Evolutionary conservation across 352 stramenopile genomes (phyloP), one percentile per base, ranked within the genome.

Genomic region (Albugo laibachii): DNA sequence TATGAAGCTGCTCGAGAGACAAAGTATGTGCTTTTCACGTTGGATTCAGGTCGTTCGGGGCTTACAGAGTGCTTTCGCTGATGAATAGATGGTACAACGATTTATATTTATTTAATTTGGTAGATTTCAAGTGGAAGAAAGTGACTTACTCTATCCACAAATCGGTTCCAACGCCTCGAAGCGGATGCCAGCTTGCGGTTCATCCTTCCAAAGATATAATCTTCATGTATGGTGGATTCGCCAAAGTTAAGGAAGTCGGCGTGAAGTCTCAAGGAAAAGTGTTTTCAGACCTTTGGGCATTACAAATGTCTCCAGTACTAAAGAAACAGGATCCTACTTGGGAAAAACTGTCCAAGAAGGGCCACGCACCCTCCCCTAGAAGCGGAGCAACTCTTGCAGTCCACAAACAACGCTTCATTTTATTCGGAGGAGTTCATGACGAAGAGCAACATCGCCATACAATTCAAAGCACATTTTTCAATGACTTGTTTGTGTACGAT

Each of bases 401-500:
- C 46, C 87, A 97, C 68, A 97, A 97, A 62, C 88, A 95, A 61
- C 80, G 87, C 20, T 89, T 96, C 53, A 75, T 98, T 45, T 68
- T 97, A n/a, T 98, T 97, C 69, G 94, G 94, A 21, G 94, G 94
- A 35, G 93, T 98, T 4, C 81, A 88, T 45, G 92, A 97, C 58
- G 69, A 91, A 55, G 89, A 97, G 58, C 65, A 83, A 45, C 71
- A 72, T 14, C 72, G 74, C 15, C 75, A 91, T 44, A 52, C 71
- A 27, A 84, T 91, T 47, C 69, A 85, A 55, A 84, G 68, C 24
- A 84, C 94, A 31, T 98, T 98, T 68, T 98, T 96, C 66, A 96
- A 97, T 61, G 92, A 98, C 57, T 58, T 98, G 35, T 96, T 95
- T 63, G 89, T 93, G 15, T 96, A 97, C 55, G 94, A 98, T 62